A percentile compares a stretch with the other conserved stretches of the same genome.
Conservation (phyloP, 345 rosid species). For the Eucalyptus cloeziana region DNA sequence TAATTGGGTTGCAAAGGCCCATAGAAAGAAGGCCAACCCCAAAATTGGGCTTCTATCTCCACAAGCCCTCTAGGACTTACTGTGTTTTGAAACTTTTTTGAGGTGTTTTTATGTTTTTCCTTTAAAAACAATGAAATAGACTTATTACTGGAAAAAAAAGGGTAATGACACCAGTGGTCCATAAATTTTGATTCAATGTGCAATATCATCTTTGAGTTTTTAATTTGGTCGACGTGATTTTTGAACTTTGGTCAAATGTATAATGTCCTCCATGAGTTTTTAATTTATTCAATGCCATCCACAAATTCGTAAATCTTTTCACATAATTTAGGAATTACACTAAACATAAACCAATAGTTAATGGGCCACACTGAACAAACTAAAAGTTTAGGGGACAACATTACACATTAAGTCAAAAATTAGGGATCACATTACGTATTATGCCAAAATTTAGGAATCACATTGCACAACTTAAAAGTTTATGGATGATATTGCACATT, state of each 20-base stretch:
- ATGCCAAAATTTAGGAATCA: neutral
- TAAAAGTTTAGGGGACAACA: too few species aligned
- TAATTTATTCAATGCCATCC: neutral
- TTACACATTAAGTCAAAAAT: neutral
- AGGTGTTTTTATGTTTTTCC: neutral
- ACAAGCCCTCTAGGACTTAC: neutral
- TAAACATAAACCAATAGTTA: too few species aligned
- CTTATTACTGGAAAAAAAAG: neutral
- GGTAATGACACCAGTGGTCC: neutral
- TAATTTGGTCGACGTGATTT: neutral
- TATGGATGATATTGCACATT: neutral
- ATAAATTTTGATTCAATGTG: neutral
- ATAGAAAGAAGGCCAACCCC: neutral
- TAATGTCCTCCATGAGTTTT: neutral
- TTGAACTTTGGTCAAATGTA: neutral
- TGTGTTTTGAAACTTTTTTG: neutral
- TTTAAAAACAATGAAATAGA: neutral
- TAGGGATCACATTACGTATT: too few species aligned
- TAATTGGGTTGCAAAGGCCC: neutral
- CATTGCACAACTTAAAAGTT: too few species aligned
- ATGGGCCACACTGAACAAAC: too few species aligned
- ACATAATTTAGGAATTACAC: too few species aligned
- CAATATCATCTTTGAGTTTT: neutral
- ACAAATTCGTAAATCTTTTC: neutral
- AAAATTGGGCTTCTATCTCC: neutral